Conservation (phyloP, 2,329 filamentous ascomycete genomes). For the Amauroascus verrucosus region DNA sequence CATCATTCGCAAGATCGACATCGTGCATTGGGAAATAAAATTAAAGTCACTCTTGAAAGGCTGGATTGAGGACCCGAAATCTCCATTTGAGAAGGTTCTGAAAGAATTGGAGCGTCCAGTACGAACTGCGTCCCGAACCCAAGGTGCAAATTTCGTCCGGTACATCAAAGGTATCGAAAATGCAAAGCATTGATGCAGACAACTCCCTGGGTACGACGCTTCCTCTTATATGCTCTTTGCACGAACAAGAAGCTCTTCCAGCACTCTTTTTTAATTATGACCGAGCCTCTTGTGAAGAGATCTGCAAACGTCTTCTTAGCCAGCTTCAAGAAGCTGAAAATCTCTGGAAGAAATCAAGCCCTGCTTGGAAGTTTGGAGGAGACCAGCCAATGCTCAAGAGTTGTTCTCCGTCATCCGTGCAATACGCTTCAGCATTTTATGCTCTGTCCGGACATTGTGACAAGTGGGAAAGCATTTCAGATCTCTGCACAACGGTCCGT, state of each 20-base stretch:
- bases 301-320: constrained; percentile 43
- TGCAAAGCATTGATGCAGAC: not conserved
- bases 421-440: constrained; percentile 50
- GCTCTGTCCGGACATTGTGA: constrained; percentile 61
- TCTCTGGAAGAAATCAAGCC: constrained; percentile 46
- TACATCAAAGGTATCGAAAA: constrained; percentile 4
- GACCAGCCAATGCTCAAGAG: constrained; percentile 8
- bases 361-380: constrained; percentile 48
- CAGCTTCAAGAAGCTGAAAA: constrained; percentile 48
- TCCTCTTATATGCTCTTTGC: constrained; percentile 50
- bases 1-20: constrained; percentile 54
- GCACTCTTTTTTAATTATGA: constrained; percentile 72
- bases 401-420: constrained; percentile 22
- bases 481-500: constrained; percentile 57
- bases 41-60: constrained; percentile 49
- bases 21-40: constrained; percentile 53
- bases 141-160: constrained; percentile 17
- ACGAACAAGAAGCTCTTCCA: constrained; percentile 56
- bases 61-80: constrained; percentile 50
- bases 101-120: constrained; percentile 36
- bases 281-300: constrained; percentile 52
- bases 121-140: not conserved
- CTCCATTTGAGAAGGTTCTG: constrained; percentile 45
- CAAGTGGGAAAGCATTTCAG: constrained; percentile 52
- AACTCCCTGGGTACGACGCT: constrained; percentile 37